A percentile compares a stretch with the other conserved stretches of the same genome.
Conservation (phyloP, 768 basidiomycete species). For the Sarcodon sp. region DNA sequence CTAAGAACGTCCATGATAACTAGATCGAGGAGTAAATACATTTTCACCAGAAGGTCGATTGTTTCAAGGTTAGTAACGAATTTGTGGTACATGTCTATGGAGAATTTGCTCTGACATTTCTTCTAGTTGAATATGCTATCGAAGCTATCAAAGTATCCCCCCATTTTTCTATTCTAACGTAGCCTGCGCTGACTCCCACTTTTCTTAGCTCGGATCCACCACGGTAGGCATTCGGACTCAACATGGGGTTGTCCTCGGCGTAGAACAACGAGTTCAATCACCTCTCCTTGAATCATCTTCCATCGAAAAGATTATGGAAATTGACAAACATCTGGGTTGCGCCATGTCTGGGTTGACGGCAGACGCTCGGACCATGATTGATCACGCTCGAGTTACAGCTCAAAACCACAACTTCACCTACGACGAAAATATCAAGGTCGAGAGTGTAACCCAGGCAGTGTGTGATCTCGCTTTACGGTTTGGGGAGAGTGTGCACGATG, state of each 20-base stretch:
- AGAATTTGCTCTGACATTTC: not conserved
- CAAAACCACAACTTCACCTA: constrained; percentile 96
- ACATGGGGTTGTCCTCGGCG: constrained; percentile 84
- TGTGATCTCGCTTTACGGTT: constrained; percentile 95
- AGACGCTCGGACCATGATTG: constrained; percentile 98
- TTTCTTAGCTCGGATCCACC: constrained; percentile 82
- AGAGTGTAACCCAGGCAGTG: constrained; percentile 96
- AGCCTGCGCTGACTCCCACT: not conserved
- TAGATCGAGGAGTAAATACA: constrained; percentile 96
- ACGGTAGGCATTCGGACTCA: constrained; percentile 91
- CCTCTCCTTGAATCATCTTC: constrained; percentile 90
- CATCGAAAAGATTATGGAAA: constrained; percentile 99
- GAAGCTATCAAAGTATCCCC: constrained; percentile 86
- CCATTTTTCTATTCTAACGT: not conserved
- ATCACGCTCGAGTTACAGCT: constrained; percentile 94
- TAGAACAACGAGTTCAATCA: constrained; percentile 98
- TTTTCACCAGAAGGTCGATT: constrained; percentile 98
- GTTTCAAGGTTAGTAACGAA: constrained; percentile 70
- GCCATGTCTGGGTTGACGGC: constrained; percentile 97
- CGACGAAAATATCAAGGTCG: constrained; percentile 93
- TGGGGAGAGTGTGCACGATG: constrained; percentile 97
- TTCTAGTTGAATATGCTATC: constrained; percentile 94
- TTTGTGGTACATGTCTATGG: constrained; percentile 9
- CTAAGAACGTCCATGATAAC: not conserved
- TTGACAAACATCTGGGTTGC: constrained; percentile 90